Evolutionary conservation across 306 rosid species (phyloP), one percentile per base, ranked within the genome.

Genomic region (Carpinus fangiana): DNA sequence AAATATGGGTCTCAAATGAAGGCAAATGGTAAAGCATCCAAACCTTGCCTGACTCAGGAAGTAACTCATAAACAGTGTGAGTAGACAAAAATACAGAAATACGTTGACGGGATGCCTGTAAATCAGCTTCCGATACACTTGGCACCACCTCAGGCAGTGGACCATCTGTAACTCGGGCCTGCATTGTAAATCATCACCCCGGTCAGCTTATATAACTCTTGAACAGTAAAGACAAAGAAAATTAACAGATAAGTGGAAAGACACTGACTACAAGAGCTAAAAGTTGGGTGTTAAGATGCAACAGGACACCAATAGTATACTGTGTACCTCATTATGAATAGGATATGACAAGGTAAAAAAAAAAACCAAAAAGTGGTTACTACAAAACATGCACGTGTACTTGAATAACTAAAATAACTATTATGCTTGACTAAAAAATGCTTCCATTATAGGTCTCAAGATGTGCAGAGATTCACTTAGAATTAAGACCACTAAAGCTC

Each of bases 21-120:
- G 75, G 79, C 18, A 46, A 54, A 78, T 60, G 86, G 80, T 55
- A 71, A 78, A 73, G 81, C 83, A 76, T 86, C 88, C 99, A 87
- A 95, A 96, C 99, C 99, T 96, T 96, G 93, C 99, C 97, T 83
- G 98, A 93, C 96, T 96, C 98, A 0, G 99, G 99, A 78, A 96
- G 97, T 84, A 96, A 84, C 85, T 96, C 99, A 80, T 93, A 96
- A 77, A 85, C 92, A 69, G 96, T 90, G 76, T 80, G 90, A 55
- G 83, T 69, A 12, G 96, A 93, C 90, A 96, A 82, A 87, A 93
- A 93, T 43, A 77, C 84, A 85, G 97, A 88, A 60, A 96, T 84
- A 47, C 92, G 92, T 75, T 89, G 97, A 62, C 92, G 89, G 18
- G 99, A 93, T 78, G 90, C 87, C 89, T 88, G 97, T 80, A 90